Evolutionary conservation across 768 basidiomycete genomes (phyloP).

Genomic region (Gyrodon lividus): DNA sequence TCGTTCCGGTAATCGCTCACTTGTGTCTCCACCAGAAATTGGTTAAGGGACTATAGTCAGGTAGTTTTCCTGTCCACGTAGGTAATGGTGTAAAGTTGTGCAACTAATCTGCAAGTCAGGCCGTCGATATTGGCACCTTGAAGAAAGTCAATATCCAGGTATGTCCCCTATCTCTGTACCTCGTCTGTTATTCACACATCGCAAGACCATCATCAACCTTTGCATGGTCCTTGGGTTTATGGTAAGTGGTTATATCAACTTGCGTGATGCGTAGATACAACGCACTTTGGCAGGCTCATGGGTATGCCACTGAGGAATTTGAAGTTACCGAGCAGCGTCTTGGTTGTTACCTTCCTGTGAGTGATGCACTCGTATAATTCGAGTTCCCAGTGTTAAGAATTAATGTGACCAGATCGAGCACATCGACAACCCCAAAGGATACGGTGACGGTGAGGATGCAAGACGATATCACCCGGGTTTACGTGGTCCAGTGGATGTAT

Average conservation of each 20-base stretch:
- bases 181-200: background rate
- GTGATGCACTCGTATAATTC: conserved; percentile 16
- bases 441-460: conserved; percentile 82
- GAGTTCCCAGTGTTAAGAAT: background rate
- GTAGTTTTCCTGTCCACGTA: conserved; percentile 27
- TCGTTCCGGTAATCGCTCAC: background rate
- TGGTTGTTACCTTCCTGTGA: conserved; percentile 79
- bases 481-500: conserved; percentile 78
- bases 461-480: conserved; percentile 73
- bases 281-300: conserved; percentile 52
- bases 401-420: conserved; percentile 61
- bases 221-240: conserved; percentile 91
- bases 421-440: conserved; percentile 92
- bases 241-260: conserved; percentile 37
- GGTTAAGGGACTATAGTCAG: conserved; percentile 88
- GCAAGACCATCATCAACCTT: conserved; percentile 84
- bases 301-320: conserved; percentile 81
- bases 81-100: background rate
- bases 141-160: conserved; percentile 73
- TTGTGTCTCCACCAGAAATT: conserved; percentile 53
- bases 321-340: conserved; percentile 84
- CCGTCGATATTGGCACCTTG: conserved; percentile 79
- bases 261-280: background rate
- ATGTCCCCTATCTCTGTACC: conserved; percentile 9
- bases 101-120: conserved; percentile 38